A percentile compares a stretch with the other conserved stretches of the same genome.
Conservation (phyloP, 495 filamentous ascomycete genomes). For the Bombardia bombarda region DNA sequence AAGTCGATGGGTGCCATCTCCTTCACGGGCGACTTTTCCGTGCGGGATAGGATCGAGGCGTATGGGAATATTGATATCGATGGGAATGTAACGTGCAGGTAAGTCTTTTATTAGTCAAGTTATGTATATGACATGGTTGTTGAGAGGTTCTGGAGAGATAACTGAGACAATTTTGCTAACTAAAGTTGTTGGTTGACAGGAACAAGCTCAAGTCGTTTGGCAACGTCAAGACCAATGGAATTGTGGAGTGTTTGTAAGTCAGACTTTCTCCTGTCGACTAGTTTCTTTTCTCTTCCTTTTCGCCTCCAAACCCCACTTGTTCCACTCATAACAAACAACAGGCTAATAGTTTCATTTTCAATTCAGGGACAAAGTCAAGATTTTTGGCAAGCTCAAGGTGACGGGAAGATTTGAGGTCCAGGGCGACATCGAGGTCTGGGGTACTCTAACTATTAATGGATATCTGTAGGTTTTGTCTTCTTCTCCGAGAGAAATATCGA, state of each 20-base stretch:
- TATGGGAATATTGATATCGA: slow-evolving; percentile 27
- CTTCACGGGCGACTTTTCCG: slow-evolving; percentile 24
- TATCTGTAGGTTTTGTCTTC: slow-evolving; percentile 22
- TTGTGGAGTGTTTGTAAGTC: slow-evolving; percentile 11
- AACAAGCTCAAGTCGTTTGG: slow-evolving; percentile 27
- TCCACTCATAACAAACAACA: neutral
- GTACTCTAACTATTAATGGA: slow-evolving; percentile 27
- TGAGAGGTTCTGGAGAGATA: neutral
- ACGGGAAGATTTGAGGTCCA: slow-evolving; percentile 25
- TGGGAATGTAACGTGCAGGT: slow-evolving; percentile 24
- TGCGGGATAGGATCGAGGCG: slow-evolving; percentile 29
- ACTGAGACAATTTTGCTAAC: neutral
- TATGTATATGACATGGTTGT: neutral
- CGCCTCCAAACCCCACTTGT: neutral
- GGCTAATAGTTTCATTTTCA: neutral
- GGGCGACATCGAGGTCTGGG: slow-evolving; percentile 30
- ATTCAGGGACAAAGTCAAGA: slow-evolving; percentile 30
- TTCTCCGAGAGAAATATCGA: neutral
- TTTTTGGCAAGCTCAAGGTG: slow-evolving; percentile 33
- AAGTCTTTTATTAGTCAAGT: neutral
- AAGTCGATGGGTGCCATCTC: slow-evolving; percentile 26
- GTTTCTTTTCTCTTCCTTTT: neutral
- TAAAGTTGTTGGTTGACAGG: slow-evolving; percentile 6
- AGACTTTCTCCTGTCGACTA: neutral
- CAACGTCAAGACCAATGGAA: slow-evolving; percentile 24